Base-by-base conservation (phyloP, 2,329 filamentous ascomycete genomes). In the Proliferodiscus dingleyae region DNA sequence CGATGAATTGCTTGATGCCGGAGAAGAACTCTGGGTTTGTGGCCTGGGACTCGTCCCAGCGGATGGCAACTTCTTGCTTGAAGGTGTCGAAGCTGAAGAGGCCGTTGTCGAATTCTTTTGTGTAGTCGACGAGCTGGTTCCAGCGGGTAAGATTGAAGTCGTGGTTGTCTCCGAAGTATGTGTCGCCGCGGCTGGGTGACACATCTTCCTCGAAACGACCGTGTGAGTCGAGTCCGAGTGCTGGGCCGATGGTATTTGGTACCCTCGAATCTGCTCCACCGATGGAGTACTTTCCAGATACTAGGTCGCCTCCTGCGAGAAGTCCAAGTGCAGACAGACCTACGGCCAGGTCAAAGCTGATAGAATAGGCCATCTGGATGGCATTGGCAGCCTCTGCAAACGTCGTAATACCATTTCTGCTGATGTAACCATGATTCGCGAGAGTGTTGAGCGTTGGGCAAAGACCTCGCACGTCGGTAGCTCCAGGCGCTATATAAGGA, bases 351-450 rank as follows among this genome's bases (percentile, higher is more conserved):
- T 41, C 43, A 15, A 33, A 46, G 11, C 37, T 15, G 22, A 46
- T 23, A 13, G 23, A 22, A 13, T 15, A 29, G 34, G 37, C 18
- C 15, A 34, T 46, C n/a, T 46, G 36, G 34, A 26, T 41, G 18
- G 37, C 43, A 18, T 40, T 37, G 13, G 30, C 43, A 15, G 37
- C 29, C 33, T 46, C 37, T 26, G 43, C 36, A 41, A 46, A 46
- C 3, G 19, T 46, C 4, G 36, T 46, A 29, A 46, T 40, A 4
- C 37, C 29, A 15, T 5, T 32, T 5, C 29, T 7, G 13, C 5
- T 5, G n/a, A 32, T 32, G 29, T 37, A 44, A 9, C 41, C 45
- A 24, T 47, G 40, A 32, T 47, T 47, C 4, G 45, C 45, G 9
- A 44, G 30, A 5, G 33, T 33, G 41, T 47, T 47, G 5, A 44